A percentile compares a stretch with the other conserved stretches of the same genome.
Evolutionary conservation across 495 filamentous ascomycete species (phyloP).

Genomic region (Daldinia caldariorum): DNA sequence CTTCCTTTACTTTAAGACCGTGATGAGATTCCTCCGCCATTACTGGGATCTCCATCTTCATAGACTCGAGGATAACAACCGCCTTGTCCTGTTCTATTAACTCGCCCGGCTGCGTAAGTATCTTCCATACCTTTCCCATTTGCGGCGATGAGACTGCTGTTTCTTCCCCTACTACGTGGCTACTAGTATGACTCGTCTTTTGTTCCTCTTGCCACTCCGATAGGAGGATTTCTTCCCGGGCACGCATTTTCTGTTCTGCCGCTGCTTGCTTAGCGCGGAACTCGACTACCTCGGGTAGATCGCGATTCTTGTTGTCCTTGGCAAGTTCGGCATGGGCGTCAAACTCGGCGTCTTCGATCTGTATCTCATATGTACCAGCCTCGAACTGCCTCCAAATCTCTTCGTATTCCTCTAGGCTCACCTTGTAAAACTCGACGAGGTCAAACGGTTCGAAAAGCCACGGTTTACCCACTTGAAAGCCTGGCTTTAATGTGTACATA

Average conservation of each 20-base stretch:
- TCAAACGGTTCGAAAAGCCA: conserved; percentile 70
- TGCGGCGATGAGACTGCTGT: conserved; percentile 59
- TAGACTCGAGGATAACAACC: conserved; percentile 61
- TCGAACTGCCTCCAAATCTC: conserved; percentile 53
- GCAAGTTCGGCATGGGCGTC: conserved; percentile 24
- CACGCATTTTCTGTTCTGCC: conserved; percentile 51
- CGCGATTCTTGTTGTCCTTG: conserved; percentile 11
- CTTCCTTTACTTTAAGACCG: conserved; percentile 27
- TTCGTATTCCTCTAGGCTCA: conserved; percentile 60
- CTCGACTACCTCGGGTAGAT: conserved; percentile 5
- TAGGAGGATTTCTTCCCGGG: conserved; percentile 53
- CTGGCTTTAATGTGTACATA: conserved; percentile 60
- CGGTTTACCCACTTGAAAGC: conserved; percentile 56
- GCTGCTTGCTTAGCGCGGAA: conserved; percentile 29
- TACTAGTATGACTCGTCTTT: conserved; percentile 53
- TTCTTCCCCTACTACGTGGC: conserved; percentile 10
- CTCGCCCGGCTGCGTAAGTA: conserved; percentile 58
- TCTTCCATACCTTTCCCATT: conserved; percentile 65
- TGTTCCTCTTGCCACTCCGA: conserved; percentile 52
- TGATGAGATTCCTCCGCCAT: conserved; percentile 27
- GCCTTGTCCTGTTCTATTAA: conserved; percentile 48
- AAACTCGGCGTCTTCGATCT: conserved; percentile 19
- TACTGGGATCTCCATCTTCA: conserved; percentile 64
- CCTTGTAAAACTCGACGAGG: conserved; percentile 64
- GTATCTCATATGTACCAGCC: conserved; percentile 48